Base-by-base conservation (phyloP, 495 filamentous ascomycete genomes). In the Talaromyces stipitatus region DNA sequence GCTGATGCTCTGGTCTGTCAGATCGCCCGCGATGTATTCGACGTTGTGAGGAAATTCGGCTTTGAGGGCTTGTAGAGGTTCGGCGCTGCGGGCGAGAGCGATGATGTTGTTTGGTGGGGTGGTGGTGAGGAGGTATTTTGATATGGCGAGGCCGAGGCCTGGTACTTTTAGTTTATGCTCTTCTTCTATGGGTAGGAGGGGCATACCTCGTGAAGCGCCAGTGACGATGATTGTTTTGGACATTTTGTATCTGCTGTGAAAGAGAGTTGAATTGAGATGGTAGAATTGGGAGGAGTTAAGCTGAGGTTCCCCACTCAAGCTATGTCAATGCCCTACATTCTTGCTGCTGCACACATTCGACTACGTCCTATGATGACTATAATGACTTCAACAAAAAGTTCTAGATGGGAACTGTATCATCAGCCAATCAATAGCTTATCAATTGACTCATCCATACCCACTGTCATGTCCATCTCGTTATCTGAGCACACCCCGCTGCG, bases 111-210 rank as follows among this genome's bases (percentile, higher is more conserved):
- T 83, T 0, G 75, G 73, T 55, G 73, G 67, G 5, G 71, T 65
- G 9, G 78, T 67, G n/a, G 75, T 60, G 53, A 97, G 81, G 30
- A 98, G 82, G 63, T 83, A 79, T 60, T 87, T 76, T 27, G 88
- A 80, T 24, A 92, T 82, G 9, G 90, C 90, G 22, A 88, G 81
- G 48, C 94, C 94, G 59, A 97, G 88, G 32, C 94, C 92, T 76
- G 54, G 36, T 48, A 50, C 29, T 56, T 6, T 22, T 29, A 41
- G 38, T 20, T 18, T 57, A 54, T 55, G 48, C 45, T 24, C 43
- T 22, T 27, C 7, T 16, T 7, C 7, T n/a, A 30, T n/a, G n/a
- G 10, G 41, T 5, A 23, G 28, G 3, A 43, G 11, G 14, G 38
- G 3, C 1, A 47, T 70, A 83, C 82, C 82, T 74, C 81, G 71